Evolutionary conservation across 2,329 filamentous ascomycete genomes (phyloP).

Genomic region (Whalleya microplaca): DNA sequence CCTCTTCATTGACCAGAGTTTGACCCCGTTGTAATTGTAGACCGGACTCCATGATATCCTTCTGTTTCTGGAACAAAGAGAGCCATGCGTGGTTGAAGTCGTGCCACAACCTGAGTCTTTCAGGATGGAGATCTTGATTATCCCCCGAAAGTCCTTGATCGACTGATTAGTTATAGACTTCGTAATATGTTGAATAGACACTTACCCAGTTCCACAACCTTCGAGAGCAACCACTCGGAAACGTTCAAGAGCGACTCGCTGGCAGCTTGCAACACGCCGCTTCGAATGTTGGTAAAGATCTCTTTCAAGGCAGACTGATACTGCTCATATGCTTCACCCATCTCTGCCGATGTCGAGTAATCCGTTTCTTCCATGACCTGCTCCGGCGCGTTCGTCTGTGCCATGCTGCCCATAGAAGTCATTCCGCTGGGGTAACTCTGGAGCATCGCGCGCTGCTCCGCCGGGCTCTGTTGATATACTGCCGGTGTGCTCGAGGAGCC

Average conservation of each 20-base stretch:
- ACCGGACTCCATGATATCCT: conserved; percentile 69
- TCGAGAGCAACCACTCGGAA: conserved; percentile 59
- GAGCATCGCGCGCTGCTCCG: conserved; percentile 59
- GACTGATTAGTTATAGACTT: conserved; percentile 27
- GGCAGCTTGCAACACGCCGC: conserved; percentile 52
- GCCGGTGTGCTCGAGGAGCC: conserved; percentile 54
- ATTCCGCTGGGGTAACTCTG: conserved; percentile 54
- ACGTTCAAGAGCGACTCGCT: conserved; percentile 56
- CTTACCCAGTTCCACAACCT: conserved; percentile 60
- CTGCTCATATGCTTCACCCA: conserved; percentile 70
- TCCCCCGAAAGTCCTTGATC: conserved; percentile 78
- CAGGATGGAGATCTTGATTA: conserved; percentile 73
- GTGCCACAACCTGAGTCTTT: conserved; percentile 85
- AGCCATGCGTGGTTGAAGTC: conserved; percentile 96
- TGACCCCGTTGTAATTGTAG: conserved; percentile 61
- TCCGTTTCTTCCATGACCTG: conserved; percentile 62
- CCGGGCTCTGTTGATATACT: conserved; percentile 69
- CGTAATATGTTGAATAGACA: conserved; percentile 15
- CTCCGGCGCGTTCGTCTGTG: conserved; percentile 47
- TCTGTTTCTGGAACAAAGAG: conserved; percentile 79
- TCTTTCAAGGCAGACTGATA: conserved; percentile 65
- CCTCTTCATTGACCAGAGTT: conserved; percentile 68
- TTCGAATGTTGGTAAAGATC: conserved; percentile 73
- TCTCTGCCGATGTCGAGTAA: conserved; percentile 55
- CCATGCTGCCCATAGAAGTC: conserved; percentile 50